A percentile compares a stretch with the other conserved stretches of the same genome.
These are phyloP conservation scores for Pseudevernia furfuracea DNA, from an alignment of 495 filamentous ascomycete genomes.

Conservation along the genomic window DNA sequence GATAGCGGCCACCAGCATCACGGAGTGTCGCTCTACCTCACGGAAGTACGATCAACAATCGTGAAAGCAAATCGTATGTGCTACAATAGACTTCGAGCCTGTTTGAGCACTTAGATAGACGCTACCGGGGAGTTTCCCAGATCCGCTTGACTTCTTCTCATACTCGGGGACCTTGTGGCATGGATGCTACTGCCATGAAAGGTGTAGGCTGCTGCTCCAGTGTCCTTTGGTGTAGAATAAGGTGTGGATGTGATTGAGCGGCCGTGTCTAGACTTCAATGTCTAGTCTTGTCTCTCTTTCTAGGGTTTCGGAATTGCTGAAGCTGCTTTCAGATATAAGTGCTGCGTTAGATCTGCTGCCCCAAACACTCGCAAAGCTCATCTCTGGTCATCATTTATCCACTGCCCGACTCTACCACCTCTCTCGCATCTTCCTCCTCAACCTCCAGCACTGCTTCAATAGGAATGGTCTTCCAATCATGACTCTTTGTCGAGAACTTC, in stretches of 20 bases:
- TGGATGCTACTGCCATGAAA: neutral
- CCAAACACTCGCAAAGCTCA: neutral
- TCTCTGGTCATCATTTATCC: neutral
- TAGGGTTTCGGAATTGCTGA: neutral
- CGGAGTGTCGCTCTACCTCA: neutral
- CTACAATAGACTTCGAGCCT: neutral
- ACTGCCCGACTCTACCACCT: neutral
- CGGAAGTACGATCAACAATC: neutral
- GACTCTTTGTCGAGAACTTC: slow-evolving; percentile 20
- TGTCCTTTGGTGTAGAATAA: neutral
- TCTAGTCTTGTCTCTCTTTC: neutral
- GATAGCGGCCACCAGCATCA: neutral
- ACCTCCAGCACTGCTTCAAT: slow-evolving; percentile 21
- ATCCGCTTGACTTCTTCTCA: neutral
- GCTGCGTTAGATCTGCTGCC: neutral
- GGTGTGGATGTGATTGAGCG: neutral
- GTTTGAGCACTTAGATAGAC: neutral
- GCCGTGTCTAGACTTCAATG: neutral
- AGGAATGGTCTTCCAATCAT: slow-evolving; percentile 32
- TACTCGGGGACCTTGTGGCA: neutral
- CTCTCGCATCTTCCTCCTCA: slow-evolving; percentile 14
- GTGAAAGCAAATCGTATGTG: neutral
- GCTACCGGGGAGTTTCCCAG: neutral
- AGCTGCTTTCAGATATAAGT: neutral
- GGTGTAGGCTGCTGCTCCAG: neutral